Conservation (phyloP, 2,329 filamentous ascomycete genomes). For the Fusarium aywerte region DNA sequence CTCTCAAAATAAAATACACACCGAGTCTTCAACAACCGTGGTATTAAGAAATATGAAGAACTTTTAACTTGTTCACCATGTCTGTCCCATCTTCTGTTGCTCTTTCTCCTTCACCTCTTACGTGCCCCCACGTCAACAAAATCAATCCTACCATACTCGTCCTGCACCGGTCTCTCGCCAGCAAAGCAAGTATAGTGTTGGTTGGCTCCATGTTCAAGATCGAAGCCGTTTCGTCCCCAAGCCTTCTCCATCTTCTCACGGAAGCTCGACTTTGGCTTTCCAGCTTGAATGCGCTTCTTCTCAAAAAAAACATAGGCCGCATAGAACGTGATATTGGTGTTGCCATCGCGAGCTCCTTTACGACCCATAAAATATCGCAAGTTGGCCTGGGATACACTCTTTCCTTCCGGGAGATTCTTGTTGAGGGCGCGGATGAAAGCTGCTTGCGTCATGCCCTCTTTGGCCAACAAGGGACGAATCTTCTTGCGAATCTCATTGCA, state of each 20-base stretch:
- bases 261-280: conserved; percentile 63
- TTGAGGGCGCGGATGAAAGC: conserved; percentile 62
- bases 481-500: conserved; percentile 69
- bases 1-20: background rate
- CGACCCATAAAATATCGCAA: conserved; percentile 62
- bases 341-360: conserved; percentile 60
- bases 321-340: conserved; percentile 62
- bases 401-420: conserved; percentile 53
- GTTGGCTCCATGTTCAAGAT: conserved; percentile 31
- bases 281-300: conserved; percentile 63
- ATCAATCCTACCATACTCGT: conserved; percentile 40
- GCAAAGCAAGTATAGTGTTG: conserved; percentile 11
- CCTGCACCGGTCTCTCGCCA: conserved; percentile 17
- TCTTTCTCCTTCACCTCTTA: background rate
- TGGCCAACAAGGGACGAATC: conserved; percentile 60
- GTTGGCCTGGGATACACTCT: conserved; percentile 56
- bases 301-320: conserved; percentile 68
- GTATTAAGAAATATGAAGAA: conserved; percentile 2
- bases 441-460: conserved; percentile 60
- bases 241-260: conserved; percentile 62
- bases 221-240: conserved; percentile 45
- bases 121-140: conserved; percentile 3
- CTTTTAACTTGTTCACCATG: background rate
- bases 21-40: background rate
- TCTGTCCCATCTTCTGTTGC: background rate